Base-by-base conservation (phyloP, 352 stramenopile genomes). In the Phytophthora nicotianae region DNA sequence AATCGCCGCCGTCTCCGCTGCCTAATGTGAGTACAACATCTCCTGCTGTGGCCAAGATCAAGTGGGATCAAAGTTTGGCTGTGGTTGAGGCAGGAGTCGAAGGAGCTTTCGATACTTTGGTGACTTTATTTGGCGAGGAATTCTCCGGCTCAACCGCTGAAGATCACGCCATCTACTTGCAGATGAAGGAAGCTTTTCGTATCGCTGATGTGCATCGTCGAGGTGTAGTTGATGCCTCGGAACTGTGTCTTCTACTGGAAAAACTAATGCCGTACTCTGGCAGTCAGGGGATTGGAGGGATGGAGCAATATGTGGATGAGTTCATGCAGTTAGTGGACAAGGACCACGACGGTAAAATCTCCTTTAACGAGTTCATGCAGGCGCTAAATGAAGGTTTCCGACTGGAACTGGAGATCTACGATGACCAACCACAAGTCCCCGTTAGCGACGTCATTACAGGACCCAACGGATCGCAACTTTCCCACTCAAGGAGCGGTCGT, bases 351-450 rank as follows among this genome's bases (percentile, higher is more conserved):
- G 83, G 81, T 20, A 90, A 85, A 55, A 74, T 93, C n/a, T 89
- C 81, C 42, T 89, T 89, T 58, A 70, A 72, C 2, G 84, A 93
- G 62, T 91, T 93, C 59, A 93, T 91, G 81, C 65, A 91, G 56
- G 84, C 82, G 0, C 51, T 93, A 11, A 81, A 91, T 62, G 69
- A 88, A 61, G 82, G 84, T 7, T 87, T 93, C 27, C 70, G 75
- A 8, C 53, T 93, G 7, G 79, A 93, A 42, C 53, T 93, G 5
- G 81, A 93, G 52, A 89, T 93, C 20, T 91, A 89, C 54, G 70
- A 92, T 11, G 75, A 74, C 26, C 58, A 74, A 21, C 62, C 62
- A 10, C 68, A 75, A 24, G 57, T 72, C 33, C 51, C 58, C 17
- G 51, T 62, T 26, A 26, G 16, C 8, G 62, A 75, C 3, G 32